Evolutionary conservation across 805 yeast genomes (phyloP), one percentile per base, ranked within the genome.

Genomic region (Candida caryicola): DNA sequence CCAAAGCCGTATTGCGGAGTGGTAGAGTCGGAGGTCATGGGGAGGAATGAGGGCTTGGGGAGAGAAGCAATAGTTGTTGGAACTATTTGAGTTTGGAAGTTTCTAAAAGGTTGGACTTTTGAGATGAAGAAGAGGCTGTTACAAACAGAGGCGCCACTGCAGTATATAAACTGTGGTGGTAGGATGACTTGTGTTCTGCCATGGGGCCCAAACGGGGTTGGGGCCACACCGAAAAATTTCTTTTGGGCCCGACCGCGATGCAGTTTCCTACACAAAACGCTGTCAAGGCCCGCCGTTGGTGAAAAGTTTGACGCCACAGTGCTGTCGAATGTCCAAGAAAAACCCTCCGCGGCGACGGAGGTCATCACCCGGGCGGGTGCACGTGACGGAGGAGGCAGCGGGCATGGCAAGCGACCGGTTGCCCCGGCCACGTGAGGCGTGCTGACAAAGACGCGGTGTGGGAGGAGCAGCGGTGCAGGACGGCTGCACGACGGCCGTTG

Each of bases 1-100:
- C 84, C 90, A 57, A 86, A 86, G 12, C 73, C 73, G 62, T 56
- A 66, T 40, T 58, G 47, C n/a, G n/a, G n/a, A n/a, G 34, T 36
- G 17, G 51, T 27, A 15, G 46, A 29, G 40, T 51, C 44, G 44
- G 65, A 67, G 47, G 76, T 70, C 76, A 72, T 69, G 34, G 25
- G 41, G 17, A 34, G 19, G 9, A 14, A 15, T 17, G 23, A 35
- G 17, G 18, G 17, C 12, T 23, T 2, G 33, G 17, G 23, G 23
- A 34, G n/a, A n/a, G n/a, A n/a, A n/a, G n/a, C n/a, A n/a, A n/a
- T 29, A 34, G 42, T 30, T 39, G 42, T 34, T 34, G 34, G 32
- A 36, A 36, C 35, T 36, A 31, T 16, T 33, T 29, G 39, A 19
- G 15, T 13, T 26, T 25, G 21, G 19, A n/a, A 8, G 17, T 12